Evolutionary conservation across 805 yeast species (phyloP), one percentile per base, ranked within the genome.

Genomic region (Pichia scutulata): DNA sequence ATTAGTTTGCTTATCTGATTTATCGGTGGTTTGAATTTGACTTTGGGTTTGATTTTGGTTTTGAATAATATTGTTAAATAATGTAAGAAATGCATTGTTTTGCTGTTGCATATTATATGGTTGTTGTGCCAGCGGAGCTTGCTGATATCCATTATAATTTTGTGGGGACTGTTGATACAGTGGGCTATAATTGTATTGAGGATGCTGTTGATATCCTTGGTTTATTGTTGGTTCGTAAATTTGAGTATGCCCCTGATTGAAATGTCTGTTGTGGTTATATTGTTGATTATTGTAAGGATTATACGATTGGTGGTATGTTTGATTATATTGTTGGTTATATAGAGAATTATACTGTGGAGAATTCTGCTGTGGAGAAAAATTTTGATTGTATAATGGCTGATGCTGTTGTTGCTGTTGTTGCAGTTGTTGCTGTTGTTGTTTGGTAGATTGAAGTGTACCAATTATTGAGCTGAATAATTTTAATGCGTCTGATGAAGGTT

Each of bases 401-500:
- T 33, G 22, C 3, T 16, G 30, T 16, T 43, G 46, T 22, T 42
- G 46, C 12, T 33, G 43, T 23, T 43, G 47, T 5, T 13, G 43
- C 2, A 30, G 41, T 12, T 36, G 28, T 14, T n/a, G 40, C 9
- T 30, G 41, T 16, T 39, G 37, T 22, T 44, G 44, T 13, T 23
- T 42, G n/a, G 26, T 16, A 7, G 44, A 16, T 12, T 37, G 44
- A 13, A 48, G 21, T 1, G 49, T 49, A 30, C 46, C 49, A 33
- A 49, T 7, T 4, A 48, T 44, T 7, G 51, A 22, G 16, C 42
- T 43, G n/a, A 48, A 48, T 2, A 50, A 9, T 12, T 42, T 14
- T 25, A 50, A 22, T 10, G 49, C 39, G 2, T 44, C 44, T 12
- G 52, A n/a, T 3, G 49, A n/a, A 2, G 52, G 49, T 9, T 49